Percentiles rank a stretch among this genome's conserved stretches.
These are phyloP conservation scores for Colletotrichum musae DNA, from an alignment of 2,329 filamentous ascomycete genomes.

Conservation along the genomic window DNA sequence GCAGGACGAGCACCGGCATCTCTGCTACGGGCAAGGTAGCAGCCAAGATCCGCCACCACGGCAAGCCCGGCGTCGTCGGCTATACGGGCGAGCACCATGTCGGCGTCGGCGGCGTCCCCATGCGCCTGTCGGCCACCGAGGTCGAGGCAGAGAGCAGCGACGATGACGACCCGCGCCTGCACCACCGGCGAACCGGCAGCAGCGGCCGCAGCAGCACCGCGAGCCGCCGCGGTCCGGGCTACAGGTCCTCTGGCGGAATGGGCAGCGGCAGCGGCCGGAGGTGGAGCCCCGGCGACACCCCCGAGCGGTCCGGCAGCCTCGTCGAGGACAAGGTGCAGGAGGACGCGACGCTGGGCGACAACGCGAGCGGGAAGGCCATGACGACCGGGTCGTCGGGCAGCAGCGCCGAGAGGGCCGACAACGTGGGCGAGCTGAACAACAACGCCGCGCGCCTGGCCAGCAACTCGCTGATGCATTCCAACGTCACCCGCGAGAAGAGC, in stretches of 20 bases:
- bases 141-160: conserved; percentile 91
- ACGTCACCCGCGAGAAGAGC: conserved; percentile 75
- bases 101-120: conserved; percentile 84
- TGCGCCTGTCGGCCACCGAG: conserved; percentile 94
- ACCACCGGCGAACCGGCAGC: conserved; percentile 81
- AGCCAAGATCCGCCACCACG: conserved; percentile 90
- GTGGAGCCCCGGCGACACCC: conserved; percentile 70
- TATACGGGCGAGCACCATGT: conserved; percentile 85
- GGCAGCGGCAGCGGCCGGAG: conserved; percentile 57
- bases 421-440: conserved; percentile 67
- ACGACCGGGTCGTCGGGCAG: conserved; percentile 69
- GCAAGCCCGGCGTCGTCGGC: conserved; percentile 82
- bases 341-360: conserved; percentile 49
- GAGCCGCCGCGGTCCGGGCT: conserved; percentile 63
- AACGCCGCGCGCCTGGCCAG: conserved; percentile 66
- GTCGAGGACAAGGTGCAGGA: conserved; percentile 56
- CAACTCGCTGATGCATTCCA: conserved; percentile 71
- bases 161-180: conserved; percentile 74
- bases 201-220: conserved; percentile 78
- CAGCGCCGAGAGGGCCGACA: conserved; percentile 73
- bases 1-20: conserved; percentile 74
- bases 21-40: conserved; percentile 76
- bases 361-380: conserved; percentile 63
- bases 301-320: conserved; percentile 68
- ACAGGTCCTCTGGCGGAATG: conserved; percentile 66